Percentiles rank a stretch among this genome's conserved stretches.
phyloP scores from a whole-genome alignment of 2,329 filamentous ascomycete species.

The Cylindrodendrum hubeiense region DNA sequence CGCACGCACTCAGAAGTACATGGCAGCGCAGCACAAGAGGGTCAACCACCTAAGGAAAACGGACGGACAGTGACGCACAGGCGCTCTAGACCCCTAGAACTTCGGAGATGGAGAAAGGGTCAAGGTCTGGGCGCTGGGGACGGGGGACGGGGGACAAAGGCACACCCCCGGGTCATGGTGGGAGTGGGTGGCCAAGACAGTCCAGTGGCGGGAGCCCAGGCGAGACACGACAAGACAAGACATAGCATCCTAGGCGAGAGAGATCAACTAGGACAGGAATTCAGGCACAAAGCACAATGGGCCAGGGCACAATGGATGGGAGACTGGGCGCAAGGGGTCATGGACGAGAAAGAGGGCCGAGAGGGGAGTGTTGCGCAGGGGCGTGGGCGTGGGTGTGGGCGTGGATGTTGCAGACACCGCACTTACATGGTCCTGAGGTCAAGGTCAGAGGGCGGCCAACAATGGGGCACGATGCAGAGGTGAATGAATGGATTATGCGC shows the following conservation, averaged over 20 bases:
- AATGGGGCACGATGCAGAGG: not conserved
- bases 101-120: not conserved
- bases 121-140: not conserved
- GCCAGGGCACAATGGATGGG: not conserved
- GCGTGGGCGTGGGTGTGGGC: not conserved
- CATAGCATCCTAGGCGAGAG: not conserved
- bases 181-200: constrained; percentile 1
- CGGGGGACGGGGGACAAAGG: not conserved
- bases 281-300: not conserved
- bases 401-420: not conserved
- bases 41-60: not conserved
- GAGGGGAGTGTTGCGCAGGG: not conserved
- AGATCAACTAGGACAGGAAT: not conserved
- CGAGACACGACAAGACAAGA: constrained; percentile 2
- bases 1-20: not conserved
- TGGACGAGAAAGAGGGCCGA: not conserved
- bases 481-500: constrained; percentile 8
- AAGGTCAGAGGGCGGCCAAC: not conserved
- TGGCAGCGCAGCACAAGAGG: not conserved
- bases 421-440: not conserved
- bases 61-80: not conserved
- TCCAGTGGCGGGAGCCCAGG: too few relatives aligned
- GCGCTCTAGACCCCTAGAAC: not conserved
- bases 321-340: not conserved
- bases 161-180: not conserved